Conservation (phyloP, 2,329 filamentous ascomycete genomes). For the Gliomastix tumulicola region DNA sequence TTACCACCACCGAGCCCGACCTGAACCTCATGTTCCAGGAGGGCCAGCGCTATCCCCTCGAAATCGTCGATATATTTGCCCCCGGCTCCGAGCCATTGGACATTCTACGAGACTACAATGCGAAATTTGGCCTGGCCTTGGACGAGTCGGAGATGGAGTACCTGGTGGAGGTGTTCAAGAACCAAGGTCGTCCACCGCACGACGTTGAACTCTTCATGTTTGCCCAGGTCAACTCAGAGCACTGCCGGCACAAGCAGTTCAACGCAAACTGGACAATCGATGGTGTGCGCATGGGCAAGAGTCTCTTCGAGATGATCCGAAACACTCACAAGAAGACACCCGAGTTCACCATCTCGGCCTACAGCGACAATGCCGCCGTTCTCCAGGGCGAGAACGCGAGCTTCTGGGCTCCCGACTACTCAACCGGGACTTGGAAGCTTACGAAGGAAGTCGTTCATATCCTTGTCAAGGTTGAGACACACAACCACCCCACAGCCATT, state of each 20-base stretch:
- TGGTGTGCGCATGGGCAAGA: slow-evolving; percentile 69
- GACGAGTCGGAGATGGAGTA: slow-evolving; percentile 90
- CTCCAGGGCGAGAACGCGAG: slow-evolving; percentile 30
- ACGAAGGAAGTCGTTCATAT: slow-evolving; percentile 83
- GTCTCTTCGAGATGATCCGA: slow-evolving; percentile 91
- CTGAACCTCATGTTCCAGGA: slow-evolving; percentile 75
- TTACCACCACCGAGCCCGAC: slow-evolving; percentile 60
- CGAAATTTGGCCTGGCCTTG: slow-evolving; percentile 74
- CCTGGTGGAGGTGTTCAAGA: slow-evolving; percentile 57
- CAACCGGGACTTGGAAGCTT: slow-evolving; percentile 80
- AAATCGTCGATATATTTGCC: slow-evolving; percentile 68
- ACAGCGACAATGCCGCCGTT: slow-evolving; percentile 97
- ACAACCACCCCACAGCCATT: slow-evolving; percentile 95
- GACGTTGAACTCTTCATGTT: slow-evolving; percentile 99
- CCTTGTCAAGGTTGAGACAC: slow-evolving; percentile 91
- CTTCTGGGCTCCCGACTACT: slow-evolving; percentile 80
- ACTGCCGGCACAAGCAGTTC: slow-evolving; percentile 83
- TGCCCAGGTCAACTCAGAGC: slow-evolving; percentile 97
- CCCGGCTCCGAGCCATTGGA: slow-evolving; percentile 58
- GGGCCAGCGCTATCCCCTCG: slow-evolving; percentile 52
- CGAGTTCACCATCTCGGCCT: slow-evolving; percentile 83
- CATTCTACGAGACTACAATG: slow-evolving; percentile 77
- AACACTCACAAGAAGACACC: slow-evolving; percentile 86
- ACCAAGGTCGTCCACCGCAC: slow-evolving; percentile 55
- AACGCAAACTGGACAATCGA: slow-evolving; percentile 97